Evolutionary conservation across 768 basidiomycete genomes (phyloP).

Genomic region (Auriscalpium vulgare): DNA sequence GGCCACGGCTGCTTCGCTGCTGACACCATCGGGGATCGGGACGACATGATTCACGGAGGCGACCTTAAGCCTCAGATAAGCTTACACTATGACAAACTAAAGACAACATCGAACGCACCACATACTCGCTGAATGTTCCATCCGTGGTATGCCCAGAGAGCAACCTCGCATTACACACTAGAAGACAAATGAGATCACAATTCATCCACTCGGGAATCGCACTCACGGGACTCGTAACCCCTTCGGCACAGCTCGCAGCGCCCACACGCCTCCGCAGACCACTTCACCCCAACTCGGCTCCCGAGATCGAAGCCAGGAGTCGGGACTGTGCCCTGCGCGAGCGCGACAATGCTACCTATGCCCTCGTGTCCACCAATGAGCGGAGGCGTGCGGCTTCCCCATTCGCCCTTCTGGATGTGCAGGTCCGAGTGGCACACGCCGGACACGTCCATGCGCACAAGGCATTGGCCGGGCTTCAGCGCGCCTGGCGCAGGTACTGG

Average conservation of each 20-base stretch:
- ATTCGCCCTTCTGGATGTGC: neutral
- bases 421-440: slow-evolving; percentile 2
- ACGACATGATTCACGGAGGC: slow-evolving; percentile 34
- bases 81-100: neutral
- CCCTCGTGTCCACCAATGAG: slow-evolving; percentile 2
- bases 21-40: slow-evolving; percentile 33
- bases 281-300: slow-evolving; percentile 34
- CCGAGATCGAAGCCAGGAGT: neutral
- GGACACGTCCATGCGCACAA: neutral
- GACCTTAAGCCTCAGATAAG: slow-evolving; percentile 12
- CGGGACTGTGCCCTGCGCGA: neutral
- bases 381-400: neutral
- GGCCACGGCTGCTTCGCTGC: slow-evolving; percentile 33
- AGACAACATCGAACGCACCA: neutral
- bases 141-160: slow-evolving; percentile 31
- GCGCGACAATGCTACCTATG: neutral
- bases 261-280: slow-evolving; percentile 32
- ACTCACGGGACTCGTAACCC: slow-evolving; percentile 27
- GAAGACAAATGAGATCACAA: too few species aligned
- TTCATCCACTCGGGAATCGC: neutral
- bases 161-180: neutral
- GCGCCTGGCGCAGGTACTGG: neutral
- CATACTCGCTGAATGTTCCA: slow-evolving; percentile 37
- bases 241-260: slow-evolving; percentile 32
- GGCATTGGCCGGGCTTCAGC: neutral